Base-by-base conservation (phyloP, 192 early-diverging fungal genomes). In the Coemansia sp. region DNA sequence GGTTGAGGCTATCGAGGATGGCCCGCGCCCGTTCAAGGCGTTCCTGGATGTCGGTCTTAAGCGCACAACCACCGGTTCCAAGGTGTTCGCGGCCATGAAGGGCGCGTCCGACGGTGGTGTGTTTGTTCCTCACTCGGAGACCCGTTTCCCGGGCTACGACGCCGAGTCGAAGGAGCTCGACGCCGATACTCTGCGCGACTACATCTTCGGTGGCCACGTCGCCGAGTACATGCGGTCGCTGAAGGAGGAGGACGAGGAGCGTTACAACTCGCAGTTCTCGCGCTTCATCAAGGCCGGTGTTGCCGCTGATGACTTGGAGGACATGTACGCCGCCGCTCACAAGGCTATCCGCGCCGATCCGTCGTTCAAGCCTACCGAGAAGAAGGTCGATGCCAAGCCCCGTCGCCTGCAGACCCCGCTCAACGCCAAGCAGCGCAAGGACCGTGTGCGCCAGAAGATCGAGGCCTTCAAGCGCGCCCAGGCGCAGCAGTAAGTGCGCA, bases 41-140 rank as follows among this genome's bases (percentile, higher is more conserved):
- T 97, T 92, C 91, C 87, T 99, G 58, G 97, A 97, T 83, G 92
- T 93, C 66, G 97, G 95, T 87, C 89, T 97, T 59, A 87, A 89
- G 82, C 92, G 94, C 77, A 96, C 97, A 82, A 96, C 95, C 85
- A 97, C 94, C 64, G 96, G 96, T 74, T 89, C 92, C 85, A 92
- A 92, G 87, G 88, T 97, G 73, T 98, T 98, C 65, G 97, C 88
- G 81, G 94, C 90, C 81, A 85, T 96, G 75, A 98, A 98, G 92
- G 97, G 97, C 88, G 97, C 95, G 64, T 94, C 92, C 62, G 95
- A 98, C 84, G 97, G 97, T 87, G 97, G 97, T 83, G 82, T 98
- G 74, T 89, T 88, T 82, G 89, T 98, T 75, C 97, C 97, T 71
- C 94, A 98, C 91, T 83, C 82, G 66, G 93, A 96, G 86, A 87